Evolutionary conservation across 2,329 filamentous ascomycete species (phyloP), one percentile per base, ranked within the genome.

Genomic region (Graphilbum ipis-grandicollis): DNA sequence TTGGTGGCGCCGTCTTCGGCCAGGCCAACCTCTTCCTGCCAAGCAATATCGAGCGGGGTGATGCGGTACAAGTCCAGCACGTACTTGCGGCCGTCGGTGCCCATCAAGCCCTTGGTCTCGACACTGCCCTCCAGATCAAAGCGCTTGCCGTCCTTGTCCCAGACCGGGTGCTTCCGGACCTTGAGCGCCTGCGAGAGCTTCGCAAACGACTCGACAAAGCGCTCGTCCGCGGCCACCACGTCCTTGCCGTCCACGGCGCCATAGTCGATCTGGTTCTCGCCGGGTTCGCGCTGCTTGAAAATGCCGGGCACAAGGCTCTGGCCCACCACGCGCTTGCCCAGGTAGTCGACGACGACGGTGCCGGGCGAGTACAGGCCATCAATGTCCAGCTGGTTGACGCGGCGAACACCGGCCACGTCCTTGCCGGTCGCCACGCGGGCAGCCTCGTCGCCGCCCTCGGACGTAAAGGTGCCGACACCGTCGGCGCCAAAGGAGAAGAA

Each of bases 401-500:
- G 73, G 52, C 84, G 84, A 38, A 98, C 90, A 48, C 90, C 90
- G 44, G 83, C 72, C 33, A 96, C 86, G 51, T 98, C 90, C 62
- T 98, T 98, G 44, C 86, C 88, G 5, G 92, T 93, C 19, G 92
- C 90, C 39, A 96, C 84, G 41, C 88, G 75, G 13, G 90, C 90
- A 45, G 90, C 90, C 60, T 98, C 90, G 46, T 98, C 88, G 17
- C 90, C 90, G 46, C 90, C 90, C 59, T 98, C 90, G 3, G 80
- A 86, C 10, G 85, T 86, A 56, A 98, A 98, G 14, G 90, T 98
- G 31, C 90, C 88, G 33, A 96, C 90, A 36, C 90, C 92, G 55
- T 98, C 90, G 32, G 90, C 88, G 43, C 90, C 90, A 48, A 94
- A 96, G 1, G 90, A 96, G 65, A 93, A 98, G 65, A 98, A 98